Conservation (phyloP, 2,329 filamentous ascomycete genomes). For the Arthrobotrys pseudoclavata region DNA sequence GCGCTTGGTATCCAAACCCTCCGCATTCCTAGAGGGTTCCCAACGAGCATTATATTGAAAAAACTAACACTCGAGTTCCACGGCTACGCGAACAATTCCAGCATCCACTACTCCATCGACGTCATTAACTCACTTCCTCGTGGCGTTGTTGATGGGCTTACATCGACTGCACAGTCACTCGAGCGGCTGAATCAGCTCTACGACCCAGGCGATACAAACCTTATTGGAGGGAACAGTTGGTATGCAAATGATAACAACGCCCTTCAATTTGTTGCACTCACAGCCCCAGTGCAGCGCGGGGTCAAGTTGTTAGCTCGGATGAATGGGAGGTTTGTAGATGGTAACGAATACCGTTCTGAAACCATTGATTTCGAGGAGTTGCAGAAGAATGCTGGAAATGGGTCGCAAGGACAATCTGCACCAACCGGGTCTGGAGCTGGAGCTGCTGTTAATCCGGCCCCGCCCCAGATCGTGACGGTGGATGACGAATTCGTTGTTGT, state of each 20-base stretch:
- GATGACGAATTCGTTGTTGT: constrained; percentile 7
- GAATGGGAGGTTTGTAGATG: not conserved
- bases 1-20: not conserved
- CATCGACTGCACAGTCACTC: not conserved
- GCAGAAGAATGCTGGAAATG: not conserved
- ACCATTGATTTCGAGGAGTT: not conserved
- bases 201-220: not conserved
- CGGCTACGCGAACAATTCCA: not conserved
- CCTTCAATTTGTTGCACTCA: not conserved
- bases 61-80: not conserved
- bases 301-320: not conserved
- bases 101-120: not conserved
- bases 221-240: not conserved
- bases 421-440: not conserved
- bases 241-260: not conserved
- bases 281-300: not conserved
- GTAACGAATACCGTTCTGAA: not conserved
- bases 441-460: not conserved
- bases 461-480: not conserved
- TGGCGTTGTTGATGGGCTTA: not conserved
- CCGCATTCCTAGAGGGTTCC: not conserved
- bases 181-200: not conserved
- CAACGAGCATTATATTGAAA: not conserved
- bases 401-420: not conserved
- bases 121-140: not conserved